Base-by-base conservation (phyloP, 345 rosid species). In the Corchorus capsularis region DNA sequence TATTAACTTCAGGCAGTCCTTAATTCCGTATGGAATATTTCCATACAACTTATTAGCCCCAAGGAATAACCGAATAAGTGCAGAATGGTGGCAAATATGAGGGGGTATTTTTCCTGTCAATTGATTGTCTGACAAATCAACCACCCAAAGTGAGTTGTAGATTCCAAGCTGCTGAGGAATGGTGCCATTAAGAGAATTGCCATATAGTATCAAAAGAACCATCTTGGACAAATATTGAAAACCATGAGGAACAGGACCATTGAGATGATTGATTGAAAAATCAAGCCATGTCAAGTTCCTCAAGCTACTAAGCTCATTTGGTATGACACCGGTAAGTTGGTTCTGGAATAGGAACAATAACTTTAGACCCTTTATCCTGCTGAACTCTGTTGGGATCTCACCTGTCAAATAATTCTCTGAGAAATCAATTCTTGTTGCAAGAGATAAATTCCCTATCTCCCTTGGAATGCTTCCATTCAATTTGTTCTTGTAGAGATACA, bases 401-500 rank as follows among this genome's bases (percentile, higher is more conserved):
- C 99, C 98, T 0, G 83, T 80, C 86, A 96, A 82, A 75, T 49
- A 52, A 77, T 96, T 96, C 82, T 93, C 97, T 0, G 99, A 96
- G 73, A 96, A 87, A 85, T 96, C 99, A 62, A 93, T 91, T 76
- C 91, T 96, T 45, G 73, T 61, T 13, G 87, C 93, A 37, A 71
- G 80, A 14, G 97, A 87, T 59, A 96, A 86, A 82, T 93, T 93
- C 41, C 98, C 97, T 0, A 96, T 83, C 75, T 87, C 96, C 83
- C 82, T 84, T 0, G 97, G 99, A 76, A 96, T 92, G 35, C 92
- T 91, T 75, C 97, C 97, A 76, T 96, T 93, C 75, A 96, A 85
- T 59, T 77, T 75, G 80, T 96, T 96, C 72, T 91, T 85, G 78
- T 96, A 96, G 45, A 93, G 87, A 78, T 90, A 96, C 32, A 96